phyloP scores from a whole-genome alignment of 202 grass and related monocot genomes.

The Setaria viridis region DNA sequence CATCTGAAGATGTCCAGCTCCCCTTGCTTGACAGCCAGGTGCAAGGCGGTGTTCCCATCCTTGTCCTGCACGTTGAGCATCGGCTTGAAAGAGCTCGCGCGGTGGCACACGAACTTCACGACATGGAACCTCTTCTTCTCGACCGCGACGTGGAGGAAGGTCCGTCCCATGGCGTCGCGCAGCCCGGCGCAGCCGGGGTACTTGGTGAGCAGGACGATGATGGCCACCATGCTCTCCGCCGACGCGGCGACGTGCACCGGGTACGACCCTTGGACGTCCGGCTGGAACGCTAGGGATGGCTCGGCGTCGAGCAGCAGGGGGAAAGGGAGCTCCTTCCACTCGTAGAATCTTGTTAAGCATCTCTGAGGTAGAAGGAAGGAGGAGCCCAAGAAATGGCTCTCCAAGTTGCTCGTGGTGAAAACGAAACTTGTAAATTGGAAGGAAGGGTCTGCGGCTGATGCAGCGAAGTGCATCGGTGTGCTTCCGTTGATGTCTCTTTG shows the following conservation, averaged over 20 bases:
- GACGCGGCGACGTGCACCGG: conserved; percentile 27
- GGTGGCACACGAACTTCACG: not conserved
- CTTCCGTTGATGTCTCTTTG: conserved; percentile 11
- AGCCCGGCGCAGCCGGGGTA: conserved; percentile 1
- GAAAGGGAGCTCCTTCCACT: not conserved
- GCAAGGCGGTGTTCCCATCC: conserved; percentile 25
- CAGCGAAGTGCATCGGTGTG: conserved; percentile 32
- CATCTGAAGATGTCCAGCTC: not conserved
- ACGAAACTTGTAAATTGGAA: not conserved
- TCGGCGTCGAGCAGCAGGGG: not conserved
- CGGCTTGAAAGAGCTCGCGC: not conserved
- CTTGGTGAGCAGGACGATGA: conserved; percentile 10
- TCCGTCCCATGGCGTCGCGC: not conserved
- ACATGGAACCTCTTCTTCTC: not conserved
- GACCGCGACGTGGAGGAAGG: conserved; percentile 34
- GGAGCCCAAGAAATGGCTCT: not conserved
- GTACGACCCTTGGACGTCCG: not conserved
- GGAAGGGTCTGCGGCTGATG: not conserved
- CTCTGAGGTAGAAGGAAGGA: not conserved
- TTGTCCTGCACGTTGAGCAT: conserved; percentile 18
- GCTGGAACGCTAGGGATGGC: not conserved
- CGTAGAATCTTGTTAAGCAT: not conserved
- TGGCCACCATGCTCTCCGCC: not conserved
- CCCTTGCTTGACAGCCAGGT: not conserved
- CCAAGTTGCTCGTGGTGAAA: not conserved